Conservation (phyloP, 345 rosid species). For the Triadica sebifera region DNA sequence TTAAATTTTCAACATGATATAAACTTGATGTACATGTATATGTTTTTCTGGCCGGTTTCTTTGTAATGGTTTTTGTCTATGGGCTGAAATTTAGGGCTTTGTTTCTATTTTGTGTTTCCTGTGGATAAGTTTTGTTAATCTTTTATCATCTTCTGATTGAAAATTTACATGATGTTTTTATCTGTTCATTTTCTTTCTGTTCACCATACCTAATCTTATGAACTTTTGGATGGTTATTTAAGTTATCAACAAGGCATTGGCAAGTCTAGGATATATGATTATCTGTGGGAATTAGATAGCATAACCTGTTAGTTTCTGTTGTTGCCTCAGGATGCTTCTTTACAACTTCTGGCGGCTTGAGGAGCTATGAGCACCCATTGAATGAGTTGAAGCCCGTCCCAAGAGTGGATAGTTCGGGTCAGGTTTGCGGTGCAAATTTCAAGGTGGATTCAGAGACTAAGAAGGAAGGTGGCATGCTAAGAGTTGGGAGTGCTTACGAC, state of each 20-base stretch:
- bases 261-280: too few species aligned
- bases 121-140: background rate
- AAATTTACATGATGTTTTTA: background rate
- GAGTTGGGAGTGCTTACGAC: constrained; percentile 87
- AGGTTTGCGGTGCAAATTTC: constrained; percentile 75
- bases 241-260: too few species aligned
- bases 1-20: too few species aligned
- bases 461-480: constrained; percentile 79
- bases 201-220: background rate
- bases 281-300: background rate
- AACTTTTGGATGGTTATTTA: background rate
- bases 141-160: background rate
- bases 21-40: background rate
- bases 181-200: background rate
- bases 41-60: background rate
- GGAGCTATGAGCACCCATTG: constrained; percentile 83
- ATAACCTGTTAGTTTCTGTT: constrained; percentile 11
- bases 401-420: constrained; percentile 86
- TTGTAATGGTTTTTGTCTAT: background rate
- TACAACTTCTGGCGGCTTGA: constrained; percentile 84
- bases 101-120: background rate
- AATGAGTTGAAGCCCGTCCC: constrained; percentile 90
- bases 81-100: background rate
- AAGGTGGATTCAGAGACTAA: constrained; percentile 70
- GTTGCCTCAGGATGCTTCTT: constrained; percentile 78